Percentiles rank a stretch among this genome's conserved stretches.
Conservation (phyloP, 371 early-diverging fungal species). For the Mortierella sp. region DNA sequence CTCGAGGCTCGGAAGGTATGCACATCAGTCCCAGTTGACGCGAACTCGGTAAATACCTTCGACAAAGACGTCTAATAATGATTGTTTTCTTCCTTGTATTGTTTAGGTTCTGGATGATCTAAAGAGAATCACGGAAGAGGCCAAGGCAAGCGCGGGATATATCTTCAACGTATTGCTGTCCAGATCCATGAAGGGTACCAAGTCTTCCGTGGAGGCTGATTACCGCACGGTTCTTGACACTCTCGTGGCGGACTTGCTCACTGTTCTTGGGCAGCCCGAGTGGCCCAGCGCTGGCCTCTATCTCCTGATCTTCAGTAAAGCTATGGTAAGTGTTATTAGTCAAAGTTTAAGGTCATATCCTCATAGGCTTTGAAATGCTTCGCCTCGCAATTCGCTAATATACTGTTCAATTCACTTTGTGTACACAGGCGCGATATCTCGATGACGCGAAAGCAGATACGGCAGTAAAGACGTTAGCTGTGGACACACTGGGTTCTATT, state of each 20-base stretch:
- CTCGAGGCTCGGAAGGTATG: conserved; percentile 49
- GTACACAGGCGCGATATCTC: conserved; percentile 64
- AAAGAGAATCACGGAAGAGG: conserved; percentile 66
- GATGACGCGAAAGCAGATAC: conserved; percentile 73
- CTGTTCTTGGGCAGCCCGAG: conserved; percentile 85
- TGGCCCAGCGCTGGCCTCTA: conserved; percentile 92
- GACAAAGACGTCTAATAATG: neutral
- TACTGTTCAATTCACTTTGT: neutral
- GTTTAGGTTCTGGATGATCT: conserved; percentile 48
- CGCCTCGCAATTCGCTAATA: neutral
- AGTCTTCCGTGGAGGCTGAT: conserved; percentile 73
- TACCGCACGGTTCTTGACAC: conserved; percentile 80
- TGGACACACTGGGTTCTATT: conserved; percentile 83
- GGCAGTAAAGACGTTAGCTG: conserved; percentile 74
- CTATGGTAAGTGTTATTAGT: conserved; percentile 67
- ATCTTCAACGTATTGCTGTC: conserved; percentile 76
- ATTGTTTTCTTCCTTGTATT: neutral
- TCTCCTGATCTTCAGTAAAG: conserved; percentile 70
- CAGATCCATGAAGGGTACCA: conserved; percentile 70
- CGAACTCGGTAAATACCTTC: no score
- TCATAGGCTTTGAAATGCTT: neutral
- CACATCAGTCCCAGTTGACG: neutral
- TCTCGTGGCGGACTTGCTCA: conserved; percentile 80
- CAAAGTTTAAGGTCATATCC: neutral
- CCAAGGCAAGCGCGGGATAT: conserved; percentile 71